Base-by-base conservation (phyloP, 768 basidiomycete species). In the Crucibulum laeve region DNA sequence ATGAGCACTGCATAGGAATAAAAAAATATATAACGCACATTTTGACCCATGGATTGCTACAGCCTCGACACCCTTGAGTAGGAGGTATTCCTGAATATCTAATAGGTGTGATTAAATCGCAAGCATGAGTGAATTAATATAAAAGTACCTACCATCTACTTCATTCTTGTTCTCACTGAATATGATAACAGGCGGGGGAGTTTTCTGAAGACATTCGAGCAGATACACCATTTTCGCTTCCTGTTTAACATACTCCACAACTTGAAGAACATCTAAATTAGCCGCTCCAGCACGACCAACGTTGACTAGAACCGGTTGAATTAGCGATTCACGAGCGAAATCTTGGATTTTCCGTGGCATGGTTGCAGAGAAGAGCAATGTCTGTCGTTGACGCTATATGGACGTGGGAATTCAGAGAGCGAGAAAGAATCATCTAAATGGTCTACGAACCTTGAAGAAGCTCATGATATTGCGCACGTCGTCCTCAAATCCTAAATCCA, bases 221-320 rank as follows among this genome's bases (percentile, higher is more conserved):
- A 98, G 76, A 63, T 98, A 99, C 1, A 99, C 94, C 96, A 98
- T 98, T 67, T 99, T 99, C 0, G 96, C 96, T 65, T 98, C 96
- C 60, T 96, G 93, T 67, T 99, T 99, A 54, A 99, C 96, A 54
- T 96, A 98, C 68, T 99, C 96, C 17, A 98, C 91, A 23, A 97
- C 88, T 58, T 93, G 92, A 22, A 98, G 74, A 2, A 99, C 92
- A 58, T 98, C 95, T 61, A 99, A 65, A 63, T 94, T 95, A 32
- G 96, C 96, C 17, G 96, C 96, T 56, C 96, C 96, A 5, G 96
- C 95, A 57, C 96, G 87, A 18, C 96, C 95, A 34, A 98, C 94
- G 60, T 99, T 99, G 52, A 99, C 93, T 23, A 98, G 73, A 11
- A 99, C 77, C 1, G 96, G 96, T 53, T 84, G 82, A 51, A 97